These are phyloP conservation scores for Astrothelium macrocarpum DNA, from an alignment of 495 filamentous ascomycete genomes.

Conservation along the genomic window DNA sequence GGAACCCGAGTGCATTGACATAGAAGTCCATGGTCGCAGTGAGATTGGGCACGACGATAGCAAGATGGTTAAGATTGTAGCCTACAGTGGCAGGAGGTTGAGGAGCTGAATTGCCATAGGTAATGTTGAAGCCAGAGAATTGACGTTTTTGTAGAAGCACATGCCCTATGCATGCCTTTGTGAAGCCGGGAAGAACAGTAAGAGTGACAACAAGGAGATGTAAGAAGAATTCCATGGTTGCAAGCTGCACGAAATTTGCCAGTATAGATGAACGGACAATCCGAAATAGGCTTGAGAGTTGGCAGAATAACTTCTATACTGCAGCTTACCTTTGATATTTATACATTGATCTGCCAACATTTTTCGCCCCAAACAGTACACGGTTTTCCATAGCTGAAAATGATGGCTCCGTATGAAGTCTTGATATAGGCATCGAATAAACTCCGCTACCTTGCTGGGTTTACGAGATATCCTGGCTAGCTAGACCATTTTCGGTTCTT, in stretches of 20 bases:
- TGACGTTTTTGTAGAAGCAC: constrained; percentile 1
- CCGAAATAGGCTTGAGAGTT: neutral
- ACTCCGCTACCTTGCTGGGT: too few species aligned
- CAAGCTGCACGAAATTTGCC: neutral
- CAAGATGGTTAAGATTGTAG: constrained; percentile 40
- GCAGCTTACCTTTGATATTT: neutral
- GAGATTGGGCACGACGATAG: constrained; percentile 36
- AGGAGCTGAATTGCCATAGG: constrained; percentile 9
- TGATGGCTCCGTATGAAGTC: neutral
- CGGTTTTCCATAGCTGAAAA: neutral
- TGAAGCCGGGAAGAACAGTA: neutral
- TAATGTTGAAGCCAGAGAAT: neutral
- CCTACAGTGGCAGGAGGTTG: constrained; percentile 27
- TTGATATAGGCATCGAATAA: too few species aligned
- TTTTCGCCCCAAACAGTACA: neutral
- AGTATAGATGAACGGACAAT: too few species aligned
- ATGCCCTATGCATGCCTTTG: neutral
- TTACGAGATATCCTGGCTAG: neutral
- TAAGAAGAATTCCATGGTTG: neutral
- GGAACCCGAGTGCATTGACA: constrained; percentile 40
- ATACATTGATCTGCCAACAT: neutral
- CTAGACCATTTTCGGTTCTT: constrained; percentile 1
- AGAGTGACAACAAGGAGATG: neutral
- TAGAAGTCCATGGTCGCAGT: constrained; percentile 38
- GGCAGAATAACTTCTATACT: neutral